Base-by-base conservation (phyloP, 2,329 filamentous ascomycete genomes). In the Alternaria sp. region DNA sequence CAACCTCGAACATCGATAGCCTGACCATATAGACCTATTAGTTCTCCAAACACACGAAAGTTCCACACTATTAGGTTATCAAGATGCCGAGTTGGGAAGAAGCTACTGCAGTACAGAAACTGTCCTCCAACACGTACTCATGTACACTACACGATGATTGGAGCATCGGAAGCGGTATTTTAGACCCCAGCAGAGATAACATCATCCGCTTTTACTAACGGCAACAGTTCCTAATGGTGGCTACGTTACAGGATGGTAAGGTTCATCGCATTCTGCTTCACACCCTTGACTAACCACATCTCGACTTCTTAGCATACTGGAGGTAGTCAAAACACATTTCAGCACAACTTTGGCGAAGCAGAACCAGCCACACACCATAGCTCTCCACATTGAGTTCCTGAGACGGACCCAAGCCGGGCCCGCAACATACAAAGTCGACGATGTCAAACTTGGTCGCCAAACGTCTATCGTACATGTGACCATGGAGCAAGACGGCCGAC, bases 191-290 rank as follows among this genome's bases (percentile, higher is more conserved):
- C 21, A 44, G 45, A 21, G 8, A n/a, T n/a, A 26, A 21, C n/a
- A 36, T 23, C 13, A 19, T 23, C n/a, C 30, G n/a, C 13, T 44
- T 46, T 47, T 51, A 52, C 59, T 59, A 62, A 65, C 8, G 28
- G 44, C 57, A 49, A 36, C 72, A 90, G 90, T 92, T 12, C 90
- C 90, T 6, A 89, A 93, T 76, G 90, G 90, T 56, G 90, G 90
- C 61, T 91, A 90, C 70, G 87, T 91, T 15, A 89, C 89, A 10
- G 84, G 88, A 0, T 83, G 61, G 61, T 63, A 45, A 59, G 21
- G 12, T 10, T 25, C 11, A 15, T 13, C 21, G n/a, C 13, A 25
- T 21, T 11, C 8, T 52, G 17, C 13, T 17, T 17, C 19, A 55
- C 49, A 25, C 15, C 6, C 13, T n/a, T 12, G 13, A 17, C 61